Evolutionary conservation across 2,329 filamentous ascomycete species (phyloP), one percentile per base, ranked within the genome.

Genomic region (Fusarium secorum): DNA sequence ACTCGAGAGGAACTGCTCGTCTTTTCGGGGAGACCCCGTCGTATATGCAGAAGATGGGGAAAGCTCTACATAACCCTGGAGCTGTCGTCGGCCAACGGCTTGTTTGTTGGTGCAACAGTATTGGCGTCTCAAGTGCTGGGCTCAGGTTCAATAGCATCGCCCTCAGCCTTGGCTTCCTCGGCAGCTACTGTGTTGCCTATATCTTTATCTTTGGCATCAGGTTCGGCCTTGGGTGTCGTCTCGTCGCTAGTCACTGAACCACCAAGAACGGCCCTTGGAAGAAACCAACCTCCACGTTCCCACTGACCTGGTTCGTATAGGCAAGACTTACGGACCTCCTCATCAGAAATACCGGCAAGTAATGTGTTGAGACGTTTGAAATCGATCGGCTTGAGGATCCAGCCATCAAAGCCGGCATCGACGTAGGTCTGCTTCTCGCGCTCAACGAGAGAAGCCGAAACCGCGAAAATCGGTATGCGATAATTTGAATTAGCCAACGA

Each of bases 221-320:
- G 64, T 33, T 77, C 75, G 9, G 74, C 75, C 35, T 56, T 78
- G 13, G 78, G 78, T 14, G 78, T 79, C 5, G 58, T 68, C 13
- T 77, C 70, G 39, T 76, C 74, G 46, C 73, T 75, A 2, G 67
- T 53, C 9, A 58, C 63, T 32, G 61, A 58, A 18, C 57, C 44
- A 2, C 63, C 68, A 11, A 68, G 42, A 2, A 44, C 42, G 5
- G 71, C 46, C 48, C 70, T 72, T 11, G 73, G 41, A 15, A 58
- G 61, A 55, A 97, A 96, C 94, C 94, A 97, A 2, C 94, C 94
- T 7, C 94, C 94, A n/a, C 84, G 83, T 74, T 97, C 94, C 94
- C 94, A 97, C 48, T 90, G 79, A 0, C 94, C 93, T 5, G 88
- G 83, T 46, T 84, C 80, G 76, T 97, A 97, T 1, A 94, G 77